Conservation (phyloP, 2,329 filamentous ascomycete genomes). For the Colletotrichum spinosum region DNA sequence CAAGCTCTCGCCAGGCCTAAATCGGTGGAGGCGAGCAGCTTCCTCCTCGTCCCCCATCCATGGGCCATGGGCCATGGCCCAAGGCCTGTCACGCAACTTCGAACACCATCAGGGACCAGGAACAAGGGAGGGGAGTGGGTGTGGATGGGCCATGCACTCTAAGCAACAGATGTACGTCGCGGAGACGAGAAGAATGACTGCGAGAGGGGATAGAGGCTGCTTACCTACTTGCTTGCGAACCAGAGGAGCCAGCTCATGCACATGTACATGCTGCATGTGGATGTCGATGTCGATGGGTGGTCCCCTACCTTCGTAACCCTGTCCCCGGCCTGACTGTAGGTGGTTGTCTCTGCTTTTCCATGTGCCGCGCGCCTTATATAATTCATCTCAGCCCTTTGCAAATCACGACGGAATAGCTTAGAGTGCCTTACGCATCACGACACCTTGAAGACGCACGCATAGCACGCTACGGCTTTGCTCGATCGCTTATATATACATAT, state of each 20-base stretch:
- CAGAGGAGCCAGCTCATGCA: slow-evolving; percentile 23
- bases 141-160: slow-evolving; percentile 21
- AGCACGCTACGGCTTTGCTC: slow-evolving; percentile 6
- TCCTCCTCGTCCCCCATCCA: slow-evolving; percentile 16
- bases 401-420: slow-evolving; percentile 30
- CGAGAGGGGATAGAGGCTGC: slow-evolving; percentile 19
- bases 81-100: slow-evolving; percentile 6
- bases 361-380: slow-evolving; percentile 35
- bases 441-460: slow-evolving; percentile 20
- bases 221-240: slow-evolving; percentile 34
- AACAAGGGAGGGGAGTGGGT: slow-evolving; percentile 14
- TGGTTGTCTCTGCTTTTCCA: slow-evolving; percentile 14
- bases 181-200: slow-evolving; percentile 15
- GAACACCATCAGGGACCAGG: slow-evolving; percentile 30
- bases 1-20: slow-evolving; percentile 31
- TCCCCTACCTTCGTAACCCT: slow-evolving; percentile 19
- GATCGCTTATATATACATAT: slow-evolving; percentile 16
- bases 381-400: slow-evolving; percentile 27
- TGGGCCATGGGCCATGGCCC: background rate
- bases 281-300: slow-evolving; percentile 11
- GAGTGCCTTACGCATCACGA: slow-evolving; percentile 35
- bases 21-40: slow-evolving; percentile 19
- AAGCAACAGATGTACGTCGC: slow-evolving; percentile 32
- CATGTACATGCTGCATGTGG: background rate
- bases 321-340: slow-evolving; percentile 17